Conservation (phyloP, 192 early-diverging fungal species). For the Pilaira anomala region DNA sequence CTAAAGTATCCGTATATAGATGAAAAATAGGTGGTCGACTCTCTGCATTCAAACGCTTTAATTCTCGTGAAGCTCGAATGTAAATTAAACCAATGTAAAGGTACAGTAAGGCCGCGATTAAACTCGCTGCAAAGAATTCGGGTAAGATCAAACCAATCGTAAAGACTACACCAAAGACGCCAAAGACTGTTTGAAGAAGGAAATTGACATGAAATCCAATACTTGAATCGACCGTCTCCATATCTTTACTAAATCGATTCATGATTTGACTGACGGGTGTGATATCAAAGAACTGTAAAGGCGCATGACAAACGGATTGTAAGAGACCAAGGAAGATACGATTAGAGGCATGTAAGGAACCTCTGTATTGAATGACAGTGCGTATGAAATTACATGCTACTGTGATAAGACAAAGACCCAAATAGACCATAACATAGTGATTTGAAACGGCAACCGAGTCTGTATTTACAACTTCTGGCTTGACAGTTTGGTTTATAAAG, state of each 20-base stretch:
- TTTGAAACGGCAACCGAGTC: neutral
- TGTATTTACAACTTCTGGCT: neutral
- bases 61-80: constrained; percentile 53
- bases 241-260: constrained; percentile 82
- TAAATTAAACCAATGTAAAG: constrained; percentile 25
- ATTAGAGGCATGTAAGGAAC: constrained; percentile 53
- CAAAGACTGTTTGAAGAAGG: constrained; percentile 42
- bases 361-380: constrained; percentile 43
- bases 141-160: constrained; percentile 48
- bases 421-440: constrained; percentile 25
- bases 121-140: constrained; percentile 34
- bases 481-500: neutral
- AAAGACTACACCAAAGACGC: constrained; percentile 42
- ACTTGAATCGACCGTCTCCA: constrained; percentile 66
- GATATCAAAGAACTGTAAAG: constrained; percentile 75
- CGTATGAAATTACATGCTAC: constrained; percentile 53
- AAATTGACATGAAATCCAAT: constrained; percentile 35
- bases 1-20: constrained; percentile 56
- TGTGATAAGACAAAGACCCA: constrained; percentile 17
- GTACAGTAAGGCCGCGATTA: constrained; percentile 23
- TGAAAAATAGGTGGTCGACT: constrained; percentile 71
- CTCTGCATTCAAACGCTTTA: constrained; percentile 76
- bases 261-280: constrained; percentile 78
- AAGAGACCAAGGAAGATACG: constrained; percentile 54
- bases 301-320: constrained; percentile 55